A percentile compares a stretch with the other conserved stretches of the same genome.
Conservation (phyloP, 768 basidiomycete species). For the Tulasnella sp. region DNA sequence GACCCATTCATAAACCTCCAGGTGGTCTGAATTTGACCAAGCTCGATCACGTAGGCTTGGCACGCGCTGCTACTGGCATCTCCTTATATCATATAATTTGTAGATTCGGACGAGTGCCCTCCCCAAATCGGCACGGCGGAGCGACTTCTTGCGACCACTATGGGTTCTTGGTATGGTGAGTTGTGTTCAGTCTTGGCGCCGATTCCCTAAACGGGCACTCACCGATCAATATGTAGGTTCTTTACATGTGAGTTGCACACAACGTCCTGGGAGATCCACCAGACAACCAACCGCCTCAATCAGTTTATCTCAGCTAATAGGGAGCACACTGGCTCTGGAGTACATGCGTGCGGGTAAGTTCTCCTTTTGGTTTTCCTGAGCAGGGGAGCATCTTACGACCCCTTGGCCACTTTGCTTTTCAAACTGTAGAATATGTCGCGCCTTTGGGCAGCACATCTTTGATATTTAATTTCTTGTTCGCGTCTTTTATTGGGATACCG, state of each 20-base stretch:
- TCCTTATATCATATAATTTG: conserved; percentile 2
- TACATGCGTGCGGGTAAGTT: conserved; percentile 72
- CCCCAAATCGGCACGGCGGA: conserved; percentile 61
- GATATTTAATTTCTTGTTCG: conserved; percentile 94
- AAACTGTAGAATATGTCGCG: conserved; percentile 74
- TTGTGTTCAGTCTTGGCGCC: neutral
- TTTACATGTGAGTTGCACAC: conserved; percentile 66
- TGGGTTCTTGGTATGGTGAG: conserved; percentile 77
- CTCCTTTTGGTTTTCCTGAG: neutral
- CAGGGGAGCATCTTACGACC: neutral
- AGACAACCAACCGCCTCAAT: neutral
- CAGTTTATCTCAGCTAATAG: conserved; percentile 75
- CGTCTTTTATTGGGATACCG: conserved; percentile 25
- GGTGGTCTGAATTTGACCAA: conserved; percentile 88
- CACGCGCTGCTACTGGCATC: neutral
- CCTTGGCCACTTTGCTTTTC: conserved; percentile 18
- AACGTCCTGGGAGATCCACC: conserved; percentile 20
- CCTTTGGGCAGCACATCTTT: conserved; percentile 88
- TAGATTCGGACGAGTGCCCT: conserved; percentile 63
- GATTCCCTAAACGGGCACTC: conserved; percentile 10
- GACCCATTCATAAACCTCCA: conserved; percentile 23
- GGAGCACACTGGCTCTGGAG: conserved; percentile 74
- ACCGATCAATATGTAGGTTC: conserved; percentile 25
- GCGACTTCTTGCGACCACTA: conserved; percentile 72
- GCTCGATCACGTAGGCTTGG: conserved; percentile 64